A percentile compares a stretch with the other conserved stretches of the same genome.
Evolutionary conservation across 1,284 basidiomycete species (phyloP).

Genomic region (Fomes fomentarius): DNA sequence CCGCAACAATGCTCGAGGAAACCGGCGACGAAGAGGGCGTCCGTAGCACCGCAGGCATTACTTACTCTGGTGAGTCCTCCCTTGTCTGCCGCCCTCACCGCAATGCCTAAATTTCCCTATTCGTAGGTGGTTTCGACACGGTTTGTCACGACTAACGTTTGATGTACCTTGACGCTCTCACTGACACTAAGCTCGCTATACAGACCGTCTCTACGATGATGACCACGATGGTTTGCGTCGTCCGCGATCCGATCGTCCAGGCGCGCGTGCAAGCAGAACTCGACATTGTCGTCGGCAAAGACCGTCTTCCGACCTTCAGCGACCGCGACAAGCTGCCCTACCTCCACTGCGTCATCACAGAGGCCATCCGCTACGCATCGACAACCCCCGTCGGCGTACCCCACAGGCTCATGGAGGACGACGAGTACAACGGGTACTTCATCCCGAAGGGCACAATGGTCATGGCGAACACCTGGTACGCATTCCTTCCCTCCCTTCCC

Average conservation of each 20-base stretch:
- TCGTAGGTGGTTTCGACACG: background rate
- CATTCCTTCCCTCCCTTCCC: background rate
- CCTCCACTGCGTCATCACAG: conserved; percentile 36
- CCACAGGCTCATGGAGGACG: conserved; percentile 7
- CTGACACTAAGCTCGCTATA: background rate
- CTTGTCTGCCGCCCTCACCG: background rate
- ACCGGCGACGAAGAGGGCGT: background rate
- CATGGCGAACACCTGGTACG: conserved; percentile 16
- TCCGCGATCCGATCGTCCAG: background rate
- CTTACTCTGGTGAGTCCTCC: background rate
- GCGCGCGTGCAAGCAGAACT: conserved; percentile 22
- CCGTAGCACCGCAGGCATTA: background rate
- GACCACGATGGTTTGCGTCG: background rate
- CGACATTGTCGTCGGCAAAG: conserved; percentile 38
- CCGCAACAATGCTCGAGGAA: background rate
- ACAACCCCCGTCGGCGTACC: conserved; percentile 10
- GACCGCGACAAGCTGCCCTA: conserved; percentile 36
- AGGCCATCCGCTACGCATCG: conserved; percentile 37
- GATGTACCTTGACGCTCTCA: no score
- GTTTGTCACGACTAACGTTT: no score
- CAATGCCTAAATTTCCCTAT: background rate
- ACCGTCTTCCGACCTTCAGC: conserved; percentile 48
- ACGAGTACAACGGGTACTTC: conserved; percentile 12
- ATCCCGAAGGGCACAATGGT: conserved; percentile 8
- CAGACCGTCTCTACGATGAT: background rate